phyloP scores from a whole-genome alignment of 2,329 filamentous ascomycete genomes.

The Pseudopyrenochaeta lycopersici region DNA sequence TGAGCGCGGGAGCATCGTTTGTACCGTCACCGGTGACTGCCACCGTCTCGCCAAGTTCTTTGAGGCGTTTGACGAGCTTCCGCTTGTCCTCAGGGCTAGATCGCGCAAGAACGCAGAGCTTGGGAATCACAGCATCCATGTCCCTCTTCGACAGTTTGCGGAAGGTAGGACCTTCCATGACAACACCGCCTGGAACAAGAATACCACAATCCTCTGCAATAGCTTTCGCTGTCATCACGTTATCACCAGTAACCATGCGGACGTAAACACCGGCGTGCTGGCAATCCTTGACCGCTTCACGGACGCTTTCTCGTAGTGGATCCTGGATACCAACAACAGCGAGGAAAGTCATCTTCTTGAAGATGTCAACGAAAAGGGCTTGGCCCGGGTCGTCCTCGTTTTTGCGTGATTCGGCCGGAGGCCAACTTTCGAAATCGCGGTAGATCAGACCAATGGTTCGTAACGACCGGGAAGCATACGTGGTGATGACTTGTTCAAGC shows the following conservation, averaged over 20 bases:
- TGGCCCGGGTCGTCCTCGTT: constrained; percentile 69
- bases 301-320: constrained; percentile 78
- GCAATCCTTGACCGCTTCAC: constrained; percentile 75
- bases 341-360: constrained; percentile 77
- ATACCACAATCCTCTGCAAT: constrained; percentile 84
- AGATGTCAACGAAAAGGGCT: constrained; percentile 73
- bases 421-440: constrained; percentile 84
- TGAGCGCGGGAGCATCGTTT: constrained; percentile 83
- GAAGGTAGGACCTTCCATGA: constrained; percentile 83
- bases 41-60: constrained; percentile 76
- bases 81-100: constrained; percentile 76
- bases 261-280: constrained; percentile 80
- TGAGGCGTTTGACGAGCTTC: constrained; percentile 69
- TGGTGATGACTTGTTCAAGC: constrained; percentile 74
- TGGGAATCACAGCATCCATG: constrained; percentile 66
- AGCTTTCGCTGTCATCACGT: constrained; percentile 79
- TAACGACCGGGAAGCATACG: constrained; percentile 80
- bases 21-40: constrained; percentile 86
- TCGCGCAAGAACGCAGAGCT: constrained; percentile 72
- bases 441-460: constrained; percentile 86
- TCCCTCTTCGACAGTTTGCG: constrained; percentile 72
- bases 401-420: constrained; percentile 67
- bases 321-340: constrained; percentile 83
- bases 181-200: constrained; percentile 71
- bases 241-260: constrained; percentile 87